phyloP scores from a whole-genome alignment of 2,329 filamentous ascomycete genomes.

The Epichloe uncinata region DNA sequence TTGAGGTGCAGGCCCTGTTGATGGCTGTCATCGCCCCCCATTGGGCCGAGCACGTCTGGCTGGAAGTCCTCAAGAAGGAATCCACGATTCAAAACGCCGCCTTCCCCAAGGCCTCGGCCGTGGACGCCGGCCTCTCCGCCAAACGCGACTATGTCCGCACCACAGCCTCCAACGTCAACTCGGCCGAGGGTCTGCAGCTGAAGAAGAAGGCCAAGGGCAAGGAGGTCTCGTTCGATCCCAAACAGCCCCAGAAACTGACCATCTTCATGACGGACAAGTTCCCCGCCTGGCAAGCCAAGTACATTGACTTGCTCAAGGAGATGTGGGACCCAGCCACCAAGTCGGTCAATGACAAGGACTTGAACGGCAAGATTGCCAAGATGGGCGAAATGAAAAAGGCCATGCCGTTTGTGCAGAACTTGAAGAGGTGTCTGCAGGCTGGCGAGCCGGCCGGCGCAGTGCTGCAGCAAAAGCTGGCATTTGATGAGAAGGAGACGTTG shows the following conservation, averaged over 20 bases:
- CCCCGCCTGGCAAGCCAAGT: conserved; percentile 85
- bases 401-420: conserved; percentile 84
- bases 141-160: conserved; percentile 69
- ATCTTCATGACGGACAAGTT: conserved; percentile 71
- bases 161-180: conserved; percentile 63
- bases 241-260: conserved; percentile 81
- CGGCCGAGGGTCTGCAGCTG: conserved; percentile 66
- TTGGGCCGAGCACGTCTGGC: conserved; percentile 90
- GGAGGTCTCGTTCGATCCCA: conserved; percentile 70
- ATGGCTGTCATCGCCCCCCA: conserved; percentile 79
- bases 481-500: conserved; percentile 70
- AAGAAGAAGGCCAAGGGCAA: conserved; percentile 95
- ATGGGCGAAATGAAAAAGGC: conserved; percentile 89
- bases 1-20: conserved; percentile 75
- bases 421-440: conserved; percentile 71
- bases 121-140: conserved; percentile 56
- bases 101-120: conserved; percentile 42
- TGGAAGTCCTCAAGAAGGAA: conserved; percentile 70
- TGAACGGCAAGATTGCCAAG: conserved; percentile 69
- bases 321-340: conserved; percentile 50
- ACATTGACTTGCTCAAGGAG: conserved; percentile 65
- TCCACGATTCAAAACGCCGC: conserved; percentile 64
- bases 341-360: conserved; percentile 62
- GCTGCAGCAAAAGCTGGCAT: conserved; percentile 71
- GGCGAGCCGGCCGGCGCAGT: conserved; percentile 56